Evolutionary conservation across 305 asterid species (phyloP).

Genomic region (Fraxinus velutina): DNA sequence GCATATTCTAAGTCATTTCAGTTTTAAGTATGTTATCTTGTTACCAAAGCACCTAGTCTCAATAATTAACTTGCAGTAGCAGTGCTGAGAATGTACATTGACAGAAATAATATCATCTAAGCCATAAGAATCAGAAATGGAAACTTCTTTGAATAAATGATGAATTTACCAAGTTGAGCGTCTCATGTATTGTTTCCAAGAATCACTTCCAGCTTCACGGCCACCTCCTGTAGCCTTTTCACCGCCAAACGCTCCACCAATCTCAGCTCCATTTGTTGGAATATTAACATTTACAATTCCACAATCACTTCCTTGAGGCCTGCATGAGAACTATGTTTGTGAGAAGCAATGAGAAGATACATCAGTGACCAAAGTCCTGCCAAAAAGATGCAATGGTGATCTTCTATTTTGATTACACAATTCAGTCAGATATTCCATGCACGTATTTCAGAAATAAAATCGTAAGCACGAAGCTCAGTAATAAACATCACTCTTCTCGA

Average conservation of each 20-base stretch:
- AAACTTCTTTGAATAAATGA: neutral
- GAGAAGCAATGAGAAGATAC: neutral
- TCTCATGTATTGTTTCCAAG: constrained; percentile 98
- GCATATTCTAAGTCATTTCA: neutral
- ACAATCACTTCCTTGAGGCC: constrained; percentile 92
- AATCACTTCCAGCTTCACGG: constrained; percentile 98
- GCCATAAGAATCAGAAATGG: neutral
- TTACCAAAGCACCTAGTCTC: neutral
- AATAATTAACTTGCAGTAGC: neutral
- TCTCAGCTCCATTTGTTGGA: constrained; percentile 98
- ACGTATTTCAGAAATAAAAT: neutral
- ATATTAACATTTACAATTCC: constrained; percentile 90
- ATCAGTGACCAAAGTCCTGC: neutral
- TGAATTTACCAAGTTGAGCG: constrained; percentile 86
- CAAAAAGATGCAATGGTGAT: neutral
- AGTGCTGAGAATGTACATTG: neutral
- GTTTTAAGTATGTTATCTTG: neutral
- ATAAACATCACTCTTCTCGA: neutral
- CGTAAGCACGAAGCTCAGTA: neutral
- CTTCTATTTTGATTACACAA: neutral
- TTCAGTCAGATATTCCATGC: neutral
- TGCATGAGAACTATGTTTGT: constrained; percentile 30
- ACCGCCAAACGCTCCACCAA: constrained; percentile 99
- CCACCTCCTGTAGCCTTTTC: constrained; percentile 99
- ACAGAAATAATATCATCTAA: neutral